A percentile compares a stretch with the other conserved stretches of the same genome.
Evolutionary conservation across 805 yeast genomes (phyloP).

Genomic region (Teunomyces kruisii): DNA sequence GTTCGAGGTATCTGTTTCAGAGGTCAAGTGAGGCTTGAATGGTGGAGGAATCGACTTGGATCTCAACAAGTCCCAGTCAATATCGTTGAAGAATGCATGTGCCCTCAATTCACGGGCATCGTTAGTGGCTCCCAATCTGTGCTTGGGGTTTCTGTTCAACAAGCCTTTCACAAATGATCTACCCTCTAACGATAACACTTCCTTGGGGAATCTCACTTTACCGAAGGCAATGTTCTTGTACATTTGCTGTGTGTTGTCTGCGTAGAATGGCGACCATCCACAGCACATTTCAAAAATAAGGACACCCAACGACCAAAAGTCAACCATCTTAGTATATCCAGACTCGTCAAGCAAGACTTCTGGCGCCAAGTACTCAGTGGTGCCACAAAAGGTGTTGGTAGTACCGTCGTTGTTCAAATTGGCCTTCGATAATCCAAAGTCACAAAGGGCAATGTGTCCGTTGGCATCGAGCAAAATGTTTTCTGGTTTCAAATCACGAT

Average conservation of each 20-base stretch:
- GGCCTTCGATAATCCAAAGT: slow-evolving; percentile 94
- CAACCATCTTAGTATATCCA: slow-evolving; percentile 98
- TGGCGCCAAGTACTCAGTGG: slow-evolving; percentile 97
- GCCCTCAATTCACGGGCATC: slow-evolving; percentile 92
- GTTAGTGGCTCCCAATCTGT: slow-evolving; percentile 84
- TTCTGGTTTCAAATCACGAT: slow-evolving; percentile 96
- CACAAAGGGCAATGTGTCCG: slow-evolving; percentile 97
- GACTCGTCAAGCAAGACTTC: slow-evolving; percentile 93
- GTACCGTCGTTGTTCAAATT: slow-evolving; percentile 83
- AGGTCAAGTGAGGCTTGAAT: slow-evolving; percentile 86
- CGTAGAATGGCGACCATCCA: slow-evolving; percentile 99
- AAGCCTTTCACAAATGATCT: slow-evolving; percentile 94
- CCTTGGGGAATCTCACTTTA: slow-evolving; percentile 95
- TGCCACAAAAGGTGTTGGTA: slow-evolving; percentile 96
- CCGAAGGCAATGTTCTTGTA: slow-evolving; percentile 98
- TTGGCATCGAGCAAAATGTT: slow-evolving; percentile 92
- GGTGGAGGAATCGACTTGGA: slow-evolving; percentile 92
- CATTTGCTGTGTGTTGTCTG: slow-evolving; percentile 98
- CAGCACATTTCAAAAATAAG: slow-evolving; percentile 98
- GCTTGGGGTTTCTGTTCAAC: slow-evolving; percentile 92
- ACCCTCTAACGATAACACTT: slow-evolving; percentile 89
- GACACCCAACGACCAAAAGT: slow-evolving; percentile 97
- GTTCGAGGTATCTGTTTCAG: slow-evolving; percentile 93
- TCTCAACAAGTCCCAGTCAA: slow-evolving; percentile 82
- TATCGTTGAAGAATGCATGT: slow-evolving; percentile 87